Base-by-base conservation (phyloP, 2,329 filamentous ascomycete species). In the Dactylonectria estremocensis region DNA sequence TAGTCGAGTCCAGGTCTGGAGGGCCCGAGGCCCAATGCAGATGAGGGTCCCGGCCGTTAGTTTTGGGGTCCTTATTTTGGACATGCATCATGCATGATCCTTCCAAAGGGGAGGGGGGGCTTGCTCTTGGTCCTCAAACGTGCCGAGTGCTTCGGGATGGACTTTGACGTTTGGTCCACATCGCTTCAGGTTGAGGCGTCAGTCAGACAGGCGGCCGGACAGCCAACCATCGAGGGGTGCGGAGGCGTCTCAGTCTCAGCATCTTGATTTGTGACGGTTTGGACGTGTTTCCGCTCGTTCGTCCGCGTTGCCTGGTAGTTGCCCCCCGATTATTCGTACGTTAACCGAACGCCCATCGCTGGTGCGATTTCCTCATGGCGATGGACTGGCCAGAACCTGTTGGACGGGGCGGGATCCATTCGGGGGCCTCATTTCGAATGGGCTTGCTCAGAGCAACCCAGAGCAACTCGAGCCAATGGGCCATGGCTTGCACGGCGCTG, bases 341-440 rank as follows among this genome's bases (percentile, higher is more conserved):
- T 57, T 61, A 24, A 43, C 63, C 45, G 62, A 52, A 33, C 57
- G 54, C 49, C 55, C 55, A 59, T 45, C 45, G n/a, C 56, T 4
- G 33, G 18, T 18, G 43, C 37, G 43, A 48, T 55, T 62, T 48
- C 50, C 33, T 55, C 35, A 50, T 48, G 63, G 46, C 53, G 61
- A 56, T 50, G 55, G 57, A 56, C 31, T 61, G 65, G 64, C 70
- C 74, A 73, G 60, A 62, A 28, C 24, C 7, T 28, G 70, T 72
- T 71, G 72, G 63, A 65, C 70, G 40, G 69, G 63, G 63, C 66
- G 72, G 72, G 72, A 74, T 74, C 72, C 72, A 74, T 74, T 52
- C 37, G 45, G 65, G 59, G 59, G 54, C 63, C 71, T 74, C 72
- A 74, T 74, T 75, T 74, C 72, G 69, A 73, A 67, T 72, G 66